phyloP scores from a whole-genome alignment of 805 yeast genomes.

The Lachancea thermotolerans region DNA sequence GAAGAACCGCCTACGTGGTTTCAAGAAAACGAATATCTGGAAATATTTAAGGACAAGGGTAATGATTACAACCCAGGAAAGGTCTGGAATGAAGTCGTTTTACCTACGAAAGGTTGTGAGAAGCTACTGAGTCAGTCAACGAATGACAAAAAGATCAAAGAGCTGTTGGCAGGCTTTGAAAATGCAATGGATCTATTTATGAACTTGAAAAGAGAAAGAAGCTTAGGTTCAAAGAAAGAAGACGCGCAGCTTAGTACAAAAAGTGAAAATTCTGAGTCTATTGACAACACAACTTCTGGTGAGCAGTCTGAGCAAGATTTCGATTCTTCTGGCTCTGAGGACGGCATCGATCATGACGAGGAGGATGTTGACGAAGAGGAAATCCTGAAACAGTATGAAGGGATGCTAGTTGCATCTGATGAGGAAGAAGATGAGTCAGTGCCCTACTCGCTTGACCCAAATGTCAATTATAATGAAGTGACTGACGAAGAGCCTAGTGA shows the following conservation, averaged over 20 bases:
- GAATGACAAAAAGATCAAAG: slow-evolving; percentile 42
- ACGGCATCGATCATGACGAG: slow-evolving; percentile 1
- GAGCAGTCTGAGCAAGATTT: slow-evolving; percentile 14
- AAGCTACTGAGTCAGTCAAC: slow-evolving; percentile 37
- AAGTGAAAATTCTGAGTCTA: slow-evolving; percentile 6
- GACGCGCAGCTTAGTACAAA: slow-evolving; percentile 16
- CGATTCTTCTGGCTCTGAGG: slow-evolving; percentile 6
- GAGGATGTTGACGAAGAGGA: slow-evolving; percentile 21
- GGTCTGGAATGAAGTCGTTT: slow-evolving; percentile 33
- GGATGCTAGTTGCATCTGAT: slow-evolving; percentile 34
- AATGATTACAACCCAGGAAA: slow-evolving; percentile 40
- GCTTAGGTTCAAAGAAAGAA: slow-evolving; percentile 7
- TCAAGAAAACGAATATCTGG: slow-evolving; percentile 20
- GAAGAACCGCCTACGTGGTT: slow-evolving; percentile 24
- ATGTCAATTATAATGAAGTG: slow-evolving; percentile 42
- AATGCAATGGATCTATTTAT: slow-evolving; percentile 34
- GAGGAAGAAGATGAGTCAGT: slow-evolving; percentile 36
- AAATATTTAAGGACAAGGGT: slow-evolving; percentile 27
- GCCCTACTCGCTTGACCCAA: slow-evolving; percentile 19
- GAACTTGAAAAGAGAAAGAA: slow-evolving; percentile 21
- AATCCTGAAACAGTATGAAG: slow-evolving; percentile 31
- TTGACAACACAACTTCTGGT: not conserved
- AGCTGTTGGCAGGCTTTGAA: slow-evolving; percentile 37
- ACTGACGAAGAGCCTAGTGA: slow-evolving; percentile 60
- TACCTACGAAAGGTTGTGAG: slow-evolving; percentile 20